Evolutionary conservation across 2,329 filamentous ascomycete genomes (phyloP), one percentile per base, ranked within the genome.

Genomic region (Cytospora piceae): DNA sequence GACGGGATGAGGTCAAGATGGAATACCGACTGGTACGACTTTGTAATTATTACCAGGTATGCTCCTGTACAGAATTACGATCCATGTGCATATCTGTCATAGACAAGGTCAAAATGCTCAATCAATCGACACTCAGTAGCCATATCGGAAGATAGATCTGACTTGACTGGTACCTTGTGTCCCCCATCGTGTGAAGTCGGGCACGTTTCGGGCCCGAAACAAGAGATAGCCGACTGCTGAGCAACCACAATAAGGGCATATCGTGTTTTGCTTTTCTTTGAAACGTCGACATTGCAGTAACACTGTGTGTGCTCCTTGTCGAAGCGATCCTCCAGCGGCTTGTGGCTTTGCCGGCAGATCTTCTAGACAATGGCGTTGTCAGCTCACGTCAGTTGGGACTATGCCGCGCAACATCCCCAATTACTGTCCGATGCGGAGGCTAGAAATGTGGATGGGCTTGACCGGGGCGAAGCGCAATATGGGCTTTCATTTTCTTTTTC

Each of bases 401-500:
- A 24, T 49, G 49, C 31, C 27, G 52, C 64, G 60, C 64, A 64
- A 63, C 64, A 46, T 64, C 64, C 64, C 64, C 64, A 63, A 66
- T 61, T 59, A 32, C 39, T 64, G 64, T 64, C 64, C 64, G 64
- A 66, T 27, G 34, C 29, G 32, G 34, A 27, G 52, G 24, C 14
- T 12, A 20, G 51, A 6, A 5, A 20, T 52, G 49, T 1, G 17
- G 24, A 20, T 20, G 20, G 22, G 52, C 14, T 29, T n/a, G 52
- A 5, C 49, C 52, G 37, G 60, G 27, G 52, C 29, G 31, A 14
- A 22, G 32, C 3, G 22, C 9, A 29, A 15, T 7, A 17, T 22
- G 22, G 8, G 7, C n/a, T 56, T 29, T 34, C n/a, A 5, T n/a
- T 11, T 17, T 56, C 15, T 9, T 55, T 24, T 14, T 12, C 15